Evolutionary conservation across 2,329 filamentous ascomycete species (phyloP).

Genomic region (Colletotrichum noveboracense): DNA sequence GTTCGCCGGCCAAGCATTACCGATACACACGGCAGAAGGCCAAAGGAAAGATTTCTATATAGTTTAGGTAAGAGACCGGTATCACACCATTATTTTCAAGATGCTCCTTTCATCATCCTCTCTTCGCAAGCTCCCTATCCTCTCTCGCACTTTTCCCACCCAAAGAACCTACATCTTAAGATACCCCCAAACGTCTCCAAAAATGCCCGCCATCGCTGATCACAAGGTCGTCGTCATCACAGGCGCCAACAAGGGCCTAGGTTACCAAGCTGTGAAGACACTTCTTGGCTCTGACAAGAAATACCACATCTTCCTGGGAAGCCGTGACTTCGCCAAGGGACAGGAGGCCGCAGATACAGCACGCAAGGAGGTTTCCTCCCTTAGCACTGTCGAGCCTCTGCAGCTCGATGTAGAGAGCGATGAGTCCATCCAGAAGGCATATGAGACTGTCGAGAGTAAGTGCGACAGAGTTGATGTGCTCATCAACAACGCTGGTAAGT

Average conservation of each 20-base stretch:
- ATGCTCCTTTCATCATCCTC: neutral
- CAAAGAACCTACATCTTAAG: neutral
- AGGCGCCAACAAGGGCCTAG: conserved; percentile 31
- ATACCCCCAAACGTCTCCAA: neutral
- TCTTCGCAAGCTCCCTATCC: neutral
- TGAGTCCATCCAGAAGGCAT: conserved; percentile 23
- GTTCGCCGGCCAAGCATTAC: neutral
- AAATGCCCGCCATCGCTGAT: neutral
- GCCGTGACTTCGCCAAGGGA: conserved; percentile 27
- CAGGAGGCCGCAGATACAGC: conserved; percentile 19
- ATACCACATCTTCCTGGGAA: conserved; percentile 32
- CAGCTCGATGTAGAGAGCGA: conserved; percentile 25
- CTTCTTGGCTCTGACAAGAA: conserved; percentile 20
- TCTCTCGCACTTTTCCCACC: rapidly evolving
- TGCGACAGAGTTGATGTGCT: conserved; percentile 25
- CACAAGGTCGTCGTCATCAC: conserved; percentile 15
- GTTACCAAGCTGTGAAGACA: conserved; percentile 28
- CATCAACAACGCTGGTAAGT: conserved; percentile 36
- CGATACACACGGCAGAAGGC: neutral
- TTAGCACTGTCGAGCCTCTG: neutral
- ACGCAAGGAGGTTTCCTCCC: neutral
- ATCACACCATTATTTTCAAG: rapidly evolving
- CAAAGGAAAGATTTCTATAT: neutral
- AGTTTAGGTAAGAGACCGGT: neutral
- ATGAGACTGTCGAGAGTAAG: conserved; percentile 12